phyloP scores from a whole-genome alignment of 768 basidiomycete genomes.

The Cyclocybe aegerita region DNA sequence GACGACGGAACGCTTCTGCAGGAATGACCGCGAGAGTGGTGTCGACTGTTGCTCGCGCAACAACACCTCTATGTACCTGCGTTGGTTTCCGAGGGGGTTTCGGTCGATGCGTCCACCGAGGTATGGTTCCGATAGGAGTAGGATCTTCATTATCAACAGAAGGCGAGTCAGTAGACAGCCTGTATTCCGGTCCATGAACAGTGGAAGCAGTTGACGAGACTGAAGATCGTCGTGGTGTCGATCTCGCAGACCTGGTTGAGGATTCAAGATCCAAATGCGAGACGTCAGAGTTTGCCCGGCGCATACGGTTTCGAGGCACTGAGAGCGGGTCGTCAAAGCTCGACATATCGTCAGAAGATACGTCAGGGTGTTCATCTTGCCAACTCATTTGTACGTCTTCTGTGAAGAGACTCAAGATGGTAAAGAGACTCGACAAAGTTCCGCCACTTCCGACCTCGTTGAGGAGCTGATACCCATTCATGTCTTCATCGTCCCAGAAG shows the following conservation, averaged over 20 bases:
- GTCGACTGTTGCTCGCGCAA: conserved; percentile 93
- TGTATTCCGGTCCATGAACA: conserved; percentile 46
- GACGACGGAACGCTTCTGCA: conserved; percentile 90
- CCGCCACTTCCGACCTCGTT: conserved; percentile 97
- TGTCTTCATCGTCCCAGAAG: conserved; percentile 79
- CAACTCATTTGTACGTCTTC: conserved; percentile 92
- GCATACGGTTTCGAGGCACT: conserved; percentile 21
- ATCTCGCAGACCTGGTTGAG: conserved; percentile 17
- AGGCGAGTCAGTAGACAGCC: conserved; percentile 20
- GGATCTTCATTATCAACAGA: conserved; percentile 21
- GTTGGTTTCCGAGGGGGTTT: conserved; percentile 20
- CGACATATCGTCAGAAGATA: conserved; percentile 26
- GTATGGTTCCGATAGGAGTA: conserved; percentile 18
- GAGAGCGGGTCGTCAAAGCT: conserved; percentile 19
- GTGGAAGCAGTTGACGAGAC: conserved; percentile 71
- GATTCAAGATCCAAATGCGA: conserved; percentile 53
- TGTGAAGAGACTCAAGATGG: conserved; percentile 94
- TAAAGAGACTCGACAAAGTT: conserved; percentile 93
- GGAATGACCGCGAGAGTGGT: conserved; percentile 98
- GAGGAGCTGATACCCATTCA: conserved; percentile 94
- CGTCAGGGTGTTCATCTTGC: conserved; percentile 61
- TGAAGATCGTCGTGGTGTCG: conserved; percentile 49
- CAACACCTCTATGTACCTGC: conserved; percentile 63
- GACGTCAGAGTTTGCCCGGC: conserved; percentile 62
- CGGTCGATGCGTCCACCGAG: conserved; percentile 16